A percentile compares a stretch with the other conserved stretches of the same genome.
Conservation (phyloP, 257 asterid genomes). For the Misopates orontium region DNA sequence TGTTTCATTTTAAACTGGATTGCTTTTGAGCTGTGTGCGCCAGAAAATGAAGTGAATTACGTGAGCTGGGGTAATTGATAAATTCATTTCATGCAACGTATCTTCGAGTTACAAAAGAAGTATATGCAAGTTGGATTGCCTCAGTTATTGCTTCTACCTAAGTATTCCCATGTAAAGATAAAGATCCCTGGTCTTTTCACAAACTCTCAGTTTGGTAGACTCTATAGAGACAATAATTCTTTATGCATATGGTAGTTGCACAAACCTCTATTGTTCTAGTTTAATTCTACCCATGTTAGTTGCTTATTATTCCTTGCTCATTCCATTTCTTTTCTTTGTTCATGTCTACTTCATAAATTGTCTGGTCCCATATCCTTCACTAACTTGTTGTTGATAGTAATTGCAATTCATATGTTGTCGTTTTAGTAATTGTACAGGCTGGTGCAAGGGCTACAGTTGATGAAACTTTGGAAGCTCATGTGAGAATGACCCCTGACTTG, state of each 20-base stretch:
- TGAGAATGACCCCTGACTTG: constrained; percentile 81
- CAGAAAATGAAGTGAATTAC: too few relatives aligned
- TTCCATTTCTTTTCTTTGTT: not conserved
- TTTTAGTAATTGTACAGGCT: constrained; percentile 69
- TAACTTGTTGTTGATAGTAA: constrained; percentile 27
- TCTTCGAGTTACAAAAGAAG: not conserved
- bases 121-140: not conserved
- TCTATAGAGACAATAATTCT: not conserved
- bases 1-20: not conserved
- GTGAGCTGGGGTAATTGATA: not conserved
- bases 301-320: not conserved
- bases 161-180: not conserved
- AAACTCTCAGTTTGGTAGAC: not conserved
- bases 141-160: not conserved
- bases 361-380: not conserved
- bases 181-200: not conserved
- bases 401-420: constrained; percentile 35
- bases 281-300: not conserved
- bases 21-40: not conserved
- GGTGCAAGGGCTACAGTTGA: constrained; percentile 61
- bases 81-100: not conserved
- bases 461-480: constrained; percentile 96
- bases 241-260: constrained; percentile 13
- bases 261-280: not conserved
- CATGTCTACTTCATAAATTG: constrained; percentile 16